Conservation (phyloP, 2,329 filamentous ascomycete species). For the Cercospora beticola region DNA sequence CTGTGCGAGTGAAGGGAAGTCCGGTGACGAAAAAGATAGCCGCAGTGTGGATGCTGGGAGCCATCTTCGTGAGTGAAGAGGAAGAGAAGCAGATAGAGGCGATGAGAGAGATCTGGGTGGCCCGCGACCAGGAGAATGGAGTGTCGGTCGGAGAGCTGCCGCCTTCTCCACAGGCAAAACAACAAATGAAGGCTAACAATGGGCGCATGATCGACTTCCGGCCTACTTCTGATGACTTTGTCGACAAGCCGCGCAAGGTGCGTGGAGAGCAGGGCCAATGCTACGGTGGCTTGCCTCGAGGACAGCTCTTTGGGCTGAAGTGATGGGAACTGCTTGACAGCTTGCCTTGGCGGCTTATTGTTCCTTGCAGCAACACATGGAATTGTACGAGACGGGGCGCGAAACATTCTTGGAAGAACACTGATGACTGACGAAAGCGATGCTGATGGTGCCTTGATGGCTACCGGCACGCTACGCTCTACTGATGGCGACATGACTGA, state of each 20-base stretch:
- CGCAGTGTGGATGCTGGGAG: constrained; percentile 18
- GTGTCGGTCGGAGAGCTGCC: neutral
- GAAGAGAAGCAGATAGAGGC: constrained; percentile 10
- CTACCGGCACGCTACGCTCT: neutral
- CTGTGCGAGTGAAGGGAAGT: neutral
- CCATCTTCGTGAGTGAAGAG: constrained; percentile 17
- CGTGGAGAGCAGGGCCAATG: neutral
- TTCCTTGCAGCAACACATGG: neutral
- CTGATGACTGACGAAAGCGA: neutral
- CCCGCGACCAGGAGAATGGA: neutral
- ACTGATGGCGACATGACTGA: neutral
- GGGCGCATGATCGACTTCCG: neutral
- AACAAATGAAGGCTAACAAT: neutral
- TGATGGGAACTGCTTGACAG: neutral
- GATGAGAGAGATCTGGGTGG: neutral
- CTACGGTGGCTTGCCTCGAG: neutral
- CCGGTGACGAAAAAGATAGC: constrained; percentile 2
- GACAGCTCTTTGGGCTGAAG: neutral
- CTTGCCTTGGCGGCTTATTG: neutral
- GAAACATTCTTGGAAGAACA: neutral
- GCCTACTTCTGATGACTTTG: neutral
- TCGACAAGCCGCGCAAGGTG: neutral
- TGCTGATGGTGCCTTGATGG: neutral
- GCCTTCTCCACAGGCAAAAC: neutral
- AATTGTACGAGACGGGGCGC: neutral